These are phyloP conservation scores for Clitoria ternatea DNA, from an alignment of 306 rosid genomes.

Conservation along the genomic window DNA sequence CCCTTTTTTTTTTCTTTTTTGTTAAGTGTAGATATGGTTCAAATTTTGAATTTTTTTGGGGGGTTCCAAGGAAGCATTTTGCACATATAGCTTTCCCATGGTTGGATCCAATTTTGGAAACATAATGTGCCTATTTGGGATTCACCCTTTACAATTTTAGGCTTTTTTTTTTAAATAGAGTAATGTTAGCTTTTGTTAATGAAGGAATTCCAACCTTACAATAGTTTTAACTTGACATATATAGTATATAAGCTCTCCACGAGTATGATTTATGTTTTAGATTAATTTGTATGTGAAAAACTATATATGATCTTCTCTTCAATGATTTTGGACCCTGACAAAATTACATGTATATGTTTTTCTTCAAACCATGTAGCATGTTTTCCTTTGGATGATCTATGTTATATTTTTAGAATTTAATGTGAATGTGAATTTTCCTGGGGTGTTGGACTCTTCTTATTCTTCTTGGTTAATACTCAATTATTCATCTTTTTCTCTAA, in stretches of 20 bases:
- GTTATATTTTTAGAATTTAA: neutral
- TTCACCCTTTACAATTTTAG: neutral
- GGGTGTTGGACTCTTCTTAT: neutral
- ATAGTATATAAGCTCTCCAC: neutral
- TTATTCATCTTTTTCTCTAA: neutral
- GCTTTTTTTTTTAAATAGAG: too few relatives aligned
- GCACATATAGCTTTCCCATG: neutral
- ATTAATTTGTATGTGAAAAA: constrained; percentile 4
- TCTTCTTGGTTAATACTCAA: neutral
- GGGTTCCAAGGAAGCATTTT: neutral
- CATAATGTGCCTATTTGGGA: neutral
- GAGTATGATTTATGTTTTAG: neutral
- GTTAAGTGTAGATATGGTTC: neutral
- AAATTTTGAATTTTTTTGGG: neutral
- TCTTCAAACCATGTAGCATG: neutral
- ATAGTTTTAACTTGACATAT: neutral
- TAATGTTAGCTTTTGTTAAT: too few relatives aligned
- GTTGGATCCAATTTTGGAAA: constrained; percentile 27
- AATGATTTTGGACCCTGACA: neutral
- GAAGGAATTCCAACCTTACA: too few relatives aligned
- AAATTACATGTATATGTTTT: neutral
- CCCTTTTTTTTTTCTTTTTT: neutral
- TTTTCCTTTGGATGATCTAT: constrained; percentile 1
- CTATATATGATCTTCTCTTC: neutral
- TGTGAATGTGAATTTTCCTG: neutral